These are phyloP conservation scores for Scytalidium sp. DNA, from an alignment of 2,329 filamentous ascomycete species.

Conservation along the genomic window DNA sequence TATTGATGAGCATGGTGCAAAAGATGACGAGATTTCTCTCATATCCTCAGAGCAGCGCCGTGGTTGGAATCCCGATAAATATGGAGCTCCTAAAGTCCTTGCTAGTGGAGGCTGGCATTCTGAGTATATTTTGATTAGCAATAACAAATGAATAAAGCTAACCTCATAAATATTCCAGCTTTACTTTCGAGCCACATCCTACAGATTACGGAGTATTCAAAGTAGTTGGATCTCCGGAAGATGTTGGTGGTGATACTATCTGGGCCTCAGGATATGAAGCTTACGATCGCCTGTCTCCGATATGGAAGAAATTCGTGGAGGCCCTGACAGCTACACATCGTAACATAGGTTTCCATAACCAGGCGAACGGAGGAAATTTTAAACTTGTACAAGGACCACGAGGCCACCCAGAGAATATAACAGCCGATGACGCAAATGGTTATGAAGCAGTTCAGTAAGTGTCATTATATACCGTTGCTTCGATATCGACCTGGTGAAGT, in stretches of 20 bases:
- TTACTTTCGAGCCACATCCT: constrained; percentile 43
- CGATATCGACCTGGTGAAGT: constrained; percentile 26
- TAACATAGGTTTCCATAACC: constrained; percentile 3
- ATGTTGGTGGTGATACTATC: constrained; percentile 42
- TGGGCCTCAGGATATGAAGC: constrained; percentile 33
- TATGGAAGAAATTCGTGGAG: constrained; percentile 12
- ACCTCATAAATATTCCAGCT: constrained; percentile 17
- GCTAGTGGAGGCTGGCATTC: constrained; percentile 41
- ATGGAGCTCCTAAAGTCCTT: constrained; percentile 24
- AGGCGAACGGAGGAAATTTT: neutral
- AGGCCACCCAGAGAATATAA: constrained; percentile 34
- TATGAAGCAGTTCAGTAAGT: constrained; percentile 36
- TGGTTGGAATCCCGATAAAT: constrained; percentile 36
- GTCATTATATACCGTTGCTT: constrained; percentile 27
- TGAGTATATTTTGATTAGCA: constrained; percentile 27
- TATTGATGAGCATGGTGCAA: constrained; percentile 39
- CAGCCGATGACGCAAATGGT: constrained; percentile 30
- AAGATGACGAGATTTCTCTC: constrained; percentile 46
- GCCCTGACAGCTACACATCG: constrained; percentile 14
- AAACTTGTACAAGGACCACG: constrained; percentile 36
- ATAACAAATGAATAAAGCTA: neutral
- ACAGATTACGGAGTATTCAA: constrained; percentile 45
- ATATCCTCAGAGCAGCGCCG: constrained; percentile 41
- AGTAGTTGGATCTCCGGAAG: constrained; percentile 35
- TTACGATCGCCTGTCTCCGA: constrained; percentile 8